Evolutionary conservation across 2,329 filamentous ascomycete genomes (phyloP).

Genomic region (Cadophora sp.): DNA sequence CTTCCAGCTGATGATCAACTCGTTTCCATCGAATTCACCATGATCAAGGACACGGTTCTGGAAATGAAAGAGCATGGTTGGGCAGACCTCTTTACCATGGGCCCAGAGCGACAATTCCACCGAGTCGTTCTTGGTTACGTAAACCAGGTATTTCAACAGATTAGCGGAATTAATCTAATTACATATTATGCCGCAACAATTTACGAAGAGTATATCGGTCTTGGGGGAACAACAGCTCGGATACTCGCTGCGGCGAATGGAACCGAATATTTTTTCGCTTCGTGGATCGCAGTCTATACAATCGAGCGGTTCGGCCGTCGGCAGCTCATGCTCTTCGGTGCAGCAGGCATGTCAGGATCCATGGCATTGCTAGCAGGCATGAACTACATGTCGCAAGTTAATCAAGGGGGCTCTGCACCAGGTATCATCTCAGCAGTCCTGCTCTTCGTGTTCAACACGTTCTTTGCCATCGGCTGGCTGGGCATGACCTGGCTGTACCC

Average conservation of each 20-base stretch:
- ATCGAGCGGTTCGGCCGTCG: constrained; percentile 68
- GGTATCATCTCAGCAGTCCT: constrained; percentile 42
- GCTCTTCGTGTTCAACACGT: constrained; percentile 59
- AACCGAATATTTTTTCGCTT: constrained; percentile 51
- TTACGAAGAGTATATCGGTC: constrained; percentile 55
- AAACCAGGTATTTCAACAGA: constrained; percentile 60
- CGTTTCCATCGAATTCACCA: constrained; percentile 59
- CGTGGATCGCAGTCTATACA: constrained; percentile 47
- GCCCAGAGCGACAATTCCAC: constrained; percentile 60
- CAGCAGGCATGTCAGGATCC: constrained; percentile 65
- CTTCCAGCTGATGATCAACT: constrained; percentile 54
- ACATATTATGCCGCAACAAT: constrained; percentile 57
- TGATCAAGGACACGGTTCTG: constrained; percentile 68
- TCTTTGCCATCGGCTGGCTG: constrained; percentile 59
- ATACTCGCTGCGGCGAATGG: constrained; percentile 62
- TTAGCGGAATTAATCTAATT: constrained; percentile 51
- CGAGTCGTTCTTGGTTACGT: constrained; percentile 57
- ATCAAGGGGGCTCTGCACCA: constrained; percentile 42
- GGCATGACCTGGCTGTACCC: constrained; percentile 64
- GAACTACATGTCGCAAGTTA: constrained; percentile 49
- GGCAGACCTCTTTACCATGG: constrained; percentile 55
- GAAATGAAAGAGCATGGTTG: constrained; percentile 52
- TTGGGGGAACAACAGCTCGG: constrained; percentile 54
- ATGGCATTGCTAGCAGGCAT: constrained; percentile 64
- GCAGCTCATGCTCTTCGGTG: constrained; percentile 75